Percentiles rank a stretch among this genome's conserved stretches.
These are phyloP conservation scores for Berkeleyomyces basicola DNA, from an alignment of 2,329 filamentous ascomycete species.

Conservation along the genomic window DNA sequence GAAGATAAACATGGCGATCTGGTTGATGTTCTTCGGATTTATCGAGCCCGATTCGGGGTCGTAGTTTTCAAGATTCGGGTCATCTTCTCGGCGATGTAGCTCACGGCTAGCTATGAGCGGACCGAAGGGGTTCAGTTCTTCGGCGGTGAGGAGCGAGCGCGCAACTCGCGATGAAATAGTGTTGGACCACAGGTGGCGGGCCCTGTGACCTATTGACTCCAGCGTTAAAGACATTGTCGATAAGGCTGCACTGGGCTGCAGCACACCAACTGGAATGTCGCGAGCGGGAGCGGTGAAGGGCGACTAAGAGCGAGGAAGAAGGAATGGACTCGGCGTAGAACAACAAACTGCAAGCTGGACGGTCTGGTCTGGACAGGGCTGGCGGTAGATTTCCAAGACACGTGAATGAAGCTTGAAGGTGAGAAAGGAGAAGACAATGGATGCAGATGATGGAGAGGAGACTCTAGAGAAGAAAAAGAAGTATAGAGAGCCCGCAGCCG, in stretches of 20 bases:
- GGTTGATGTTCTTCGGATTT: constrained; percentile 41
- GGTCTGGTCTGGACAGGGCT: not conserved
- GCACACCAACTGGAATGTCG: not conserved
- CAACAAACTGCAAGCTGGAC: not conserved
- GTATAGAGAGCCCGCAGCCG: not conserved
- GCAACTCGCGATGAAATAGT: not conserved
- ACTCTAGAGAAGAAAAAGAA: not conserved
- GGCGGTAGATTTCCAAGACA: constrained; percentile 13
- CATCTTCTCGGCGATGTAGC: constrained; percentile 26
- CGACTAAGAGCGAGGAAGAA: not conserved
- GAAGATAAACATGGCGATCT: constrained; percentile 61
- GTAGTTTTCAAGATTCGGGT: constrained; percentile 18
- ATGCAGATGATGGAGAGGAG: too few species aligned
- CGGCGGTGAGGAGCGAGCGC: constrained; percentile 1
- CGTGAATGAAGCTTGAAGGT: constrained; percentile 18
- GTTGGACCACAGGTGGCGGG: not conserved
- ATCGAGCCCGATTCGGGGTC: constrained; percentile 33
- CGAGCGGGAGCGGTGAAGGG: not conserved
- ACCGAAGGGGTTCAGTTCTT: constrained; percentile 16
- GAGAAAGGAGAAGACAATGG: constrained; percentile 11
- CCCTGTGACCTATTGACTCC: constrained; percentile 2
- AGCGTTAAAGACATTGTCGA: constrained; percentile 3
- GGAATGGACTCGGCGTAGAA: not conserved
- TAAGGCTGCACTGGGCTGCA: not conserved
- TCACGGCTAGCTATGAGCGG: constrained; percentile 28